Base-by-base conservation (phyloP, 345 rosid species). In the Jatropha curcas region DNA sequence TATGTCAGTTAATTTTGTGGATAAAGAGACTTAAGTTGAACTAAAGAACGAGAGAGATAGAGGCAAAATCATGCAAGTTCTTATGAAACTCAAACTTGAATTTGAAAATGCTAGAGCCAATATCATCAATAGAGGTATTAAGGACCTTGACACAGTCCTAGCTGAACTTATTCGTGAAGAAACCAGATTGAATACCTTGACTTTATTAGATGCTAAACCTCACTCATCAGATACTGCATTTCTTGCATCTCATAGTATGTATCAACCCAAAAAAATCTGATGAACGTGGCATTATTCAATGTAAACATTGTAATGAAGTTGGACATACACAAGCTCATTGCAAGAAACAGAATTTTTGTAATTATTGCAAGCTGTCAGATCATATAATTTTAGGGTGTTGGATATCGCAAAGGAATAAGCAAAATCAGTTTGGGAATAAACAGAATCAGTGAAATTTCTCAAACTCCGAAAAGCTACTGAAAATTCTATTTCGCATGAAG, bases 321-420 rank as follows among this genome's bases (percentile, higher is more conserved):
- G 57, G 70, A 14, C 70, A 66, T 48, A 66, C 30, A 66, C 16
- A 66, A 4, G 25, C 70, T 5, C 70, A 59, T 59, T 59, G 37
- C 39, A 59, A 59, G 39, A 59, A 59, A 11, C 13, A 22, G n/a
- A 31, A 59, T 66, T 25, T 13, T 14, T 48, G 43, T 13, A 66
- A 66, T 17, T 66, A 66, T 48, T 66, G 41, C 30, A 66, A 48
- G 4, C 28, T 46, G 2, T 46, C 46, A 17, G 41, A 25, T 2
- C 63, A 45, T 46, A 37, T 48, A 27, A 48, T 66, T 0, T 12
- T 27, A 46, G 41, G 48, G 6, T 66, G 56, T 24, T 57, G 12
- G 16, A 6, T 28, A 1, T 28, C 48, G 24, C 37, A 66, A 28
- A 48, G 16, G 41, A 48, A 66, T 8, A 66, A 45, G 4, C 57